Evolutionary conservation across 2,329 filamentous ascomycete species (phyloP), one percentile per base, ranked within the genome.

Genomic region (Pleoardoris graminearum): DNA sequence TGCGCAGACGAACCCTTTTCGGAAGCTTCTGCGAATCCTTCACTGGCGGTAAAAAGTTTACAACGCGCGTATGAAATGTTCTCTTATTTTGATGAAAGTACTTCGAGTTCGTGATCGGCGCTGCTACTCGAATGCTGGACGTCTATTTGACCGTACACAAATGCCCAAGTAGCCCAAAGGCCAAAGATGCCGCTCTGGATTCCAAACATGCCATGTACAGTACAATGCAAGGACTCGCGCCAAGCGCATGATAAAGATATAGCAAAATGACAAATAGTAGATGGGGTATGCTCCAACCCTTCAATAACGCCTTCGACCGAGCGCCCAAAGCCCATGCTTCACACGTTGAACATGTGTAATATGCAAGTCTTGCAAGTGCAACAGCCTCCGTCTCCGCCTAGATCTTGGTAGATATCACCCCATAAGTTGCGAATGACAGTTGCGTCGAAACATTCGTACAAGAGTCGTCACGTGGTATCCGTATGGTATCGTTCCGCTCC

Each of bases 11-110:
- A 37, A 37, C 29, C 44, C 33, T 37, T 47, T 47, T 47, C 21
- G 44, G 44, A 14, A 47, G 23, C 44, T 36, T 47, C 44, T 47
- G 44, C 44, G 44, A 47, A 47, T 19, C 32, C 33, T 38, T 21
- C 44, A 7, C 30, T 7, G 19, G 32, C 16, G 30, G 6, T 12
- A 14, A 7, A 16, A 33, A 4, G 12, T 33, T n/a, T n/a, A 33
- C 6, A 10, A 27, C 25, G 25, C 10, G 6, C 6, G 5, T 27
- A 27, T 27, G 25, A 27, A 27, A 27, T 10, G 25, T 27, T 10
- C 10, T 27, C 5, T 27, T 6, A 27, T 27, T 27, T 27, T 25
- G 14, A 4, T 14, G 27, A 27, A 27, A 8, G n/a, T 5, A 27
- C 5, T 10, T 5, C 25, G 10, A 27, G 6, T 5, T 27, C 10